A percentile compares a stretch with the other conserved stretches of the same genome.
These are phyloP conservation scores for Meira nashicola DNA, from an alignment of 1,284 basidiomycete genomes.

Conservation along the genomic window DNA sequence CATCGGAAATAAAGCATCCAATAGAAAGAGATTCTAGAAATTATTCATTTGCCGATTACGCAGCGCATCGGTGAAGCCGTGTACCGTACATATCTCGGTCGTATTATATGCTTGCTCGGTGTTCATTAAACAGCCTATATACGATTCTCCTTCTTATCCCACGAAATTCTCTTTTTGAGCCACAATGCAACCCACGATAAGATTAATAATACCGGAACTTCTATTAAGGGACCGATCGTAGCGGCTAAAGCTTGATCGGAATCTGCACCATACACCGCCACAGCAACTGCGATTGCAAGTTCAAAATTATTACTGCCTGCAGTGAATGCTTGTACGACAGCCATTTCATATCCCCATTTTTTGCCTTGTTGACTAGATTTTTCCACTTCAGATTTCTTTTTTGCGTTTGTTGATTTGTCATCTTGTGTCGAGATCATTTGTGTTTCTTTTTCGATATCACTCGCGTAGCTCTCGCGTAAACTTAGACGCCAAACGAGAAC, in stretches of 20 bases:
- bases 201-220: conserved; percentile 65
- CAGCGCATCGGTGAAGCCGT: too few species aligned
- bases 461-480: conserved; percentile 27
- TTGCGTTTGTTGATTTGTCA: neutral
- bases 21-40: too few species aligned
- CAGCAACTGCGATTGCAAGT: conserved; percentile 74
- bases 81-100: too few species aligned
- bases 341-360: conserved; percentile 51
- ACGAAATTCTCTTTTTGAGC: conserved; percentile 56
- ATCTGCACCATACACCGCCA: conserved; percentile 62
- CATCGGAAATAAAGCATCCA: too few species aligned
- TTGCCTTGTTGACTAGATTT: too few species aligned
- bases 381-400: too few species aligned
- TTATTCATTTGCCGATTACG: too few species aligned
- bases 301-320: conserved; percentile 58
- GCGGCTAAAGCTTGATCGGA: conserved; percentile 30
- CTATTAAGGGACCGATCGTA: conserved; percentile 46
- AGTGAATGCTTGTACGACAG: conserved; percentile 57
- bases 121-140: too few species aligned
- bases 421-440: neutral
- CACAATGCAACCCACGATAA: conserved; percentile 69
- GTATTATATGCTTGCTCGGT: too few species aligned
- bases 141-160: conserved; percentile 8
- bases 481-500: conserved; percentile 55
- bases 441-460: too few species aligned